These are phyloP conservation scores for Penicillium roqueforti DNA, from an alignment of 495 filamentous ascomycete species.

Conservation along the genomic window DNA sequence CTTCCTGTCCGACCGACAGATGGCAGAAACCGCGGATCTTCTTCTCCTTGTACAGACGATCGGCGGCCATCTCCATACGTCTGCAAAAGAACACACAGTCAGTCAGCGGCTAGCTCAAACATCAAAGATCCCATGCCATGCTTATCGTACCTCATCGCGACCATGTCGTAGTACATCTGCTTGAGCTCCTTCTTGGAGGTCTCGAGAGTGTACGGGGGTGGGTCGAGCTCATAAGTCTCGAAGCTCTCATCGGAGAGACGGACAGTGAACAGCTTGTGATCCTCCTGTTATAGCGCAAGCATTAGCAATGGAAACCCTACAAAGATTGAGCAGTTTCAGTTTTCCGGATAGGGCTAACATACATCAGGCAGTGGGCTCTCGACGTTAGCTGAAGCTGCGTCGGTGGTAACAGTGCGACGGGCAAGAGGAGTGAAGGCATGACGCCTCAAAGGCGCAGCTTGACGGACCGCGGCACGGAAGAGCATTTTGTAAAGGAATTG, in stretches of 20 bases:
- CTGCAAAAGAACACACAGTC: slow-evolving; percentile 38
- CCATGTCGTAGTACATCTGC: slow-evolving; percentile 99
- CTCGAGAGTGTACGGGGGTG: slow-evolving; percentile 82
- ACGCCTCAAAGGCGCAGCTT: slow-evolving; percentile 50
- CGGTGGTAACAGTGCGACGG: slow-evolving; percentile 81
- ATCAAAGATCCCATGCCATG: background rate
- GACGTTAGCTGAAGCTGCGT: slow-evolving; percentile 86
- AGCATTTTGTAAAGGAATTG: slow-evolving; percentile 37
- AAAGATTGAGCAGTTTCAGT: slow-evolving; percentile 10
- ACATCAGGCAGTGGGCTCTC: slow-evolving; percentile 63
- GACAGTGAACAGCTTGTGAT: slow-evolving; percentile 91
- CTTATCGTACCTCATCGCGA: slow-evolving; percentile 69
- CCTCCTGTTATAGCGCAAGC: slow-evolving; percentile 56
- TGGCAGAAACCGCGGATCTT: slow-evolving; percentile 99
- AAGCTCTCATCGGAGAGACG: slow-evolving; percentile 95
- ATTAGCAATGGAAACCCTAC: slow-evolving; percentile 26
- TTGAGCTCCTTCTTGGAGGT: slow-evolving; percentile 97
- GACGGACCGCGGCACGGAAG: slow-evolving; percentile 43
- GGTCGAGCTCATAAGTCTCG: slow-evolving; percentile 98
- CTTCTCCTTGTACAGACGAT: slow-evolving; percentile 98
- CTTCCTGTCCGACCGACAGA: slow-evolving; percentile 95
- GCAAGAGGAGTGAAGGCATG: slow-evolving; percentile 51
- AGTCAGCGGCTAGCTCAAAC: slow-evolving; percentile 1
- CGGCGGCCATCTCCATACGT: slow-evolving; percentile 99
- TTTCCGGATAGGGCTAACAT: slow-evolving; percentile 59